Conservation (phyloP, 2,329 filamentous ascomycete species). For the Penicillium sp. region DNA sequence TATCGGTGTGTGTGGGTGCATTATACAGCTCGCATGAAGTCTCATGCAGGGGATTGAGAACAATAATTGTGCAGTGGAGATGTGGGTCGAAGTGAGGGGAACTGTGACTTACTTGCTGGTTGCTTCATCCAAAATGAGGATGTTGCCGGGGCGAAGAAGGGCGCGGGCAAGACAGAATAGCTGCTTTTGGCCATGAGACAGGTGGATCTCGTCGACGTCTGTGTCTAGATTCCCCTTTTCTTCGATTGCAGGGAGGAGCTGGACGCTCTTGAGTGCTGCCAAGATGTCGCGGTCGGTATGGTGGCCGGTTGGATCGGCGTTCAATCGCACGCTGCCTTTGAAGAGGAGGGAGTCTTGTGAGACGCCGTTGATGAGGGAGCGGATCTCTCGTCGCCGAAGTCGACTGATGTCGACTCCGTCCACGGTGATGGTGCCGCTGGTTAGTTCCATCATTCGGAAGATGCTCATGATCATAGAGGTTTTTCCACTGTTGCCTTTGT, state of each 20-base stretch:
- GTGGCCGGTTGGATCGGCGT: constrained; percentile 38
- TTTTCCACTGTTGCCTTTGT: constrained; percentile 37
- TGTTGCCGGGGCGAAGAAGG: constrained; percentile 48
- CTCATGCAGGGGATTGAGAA: constrained; percentile 1
- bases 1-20: background rate
- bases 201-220: constrained; percentile 48
- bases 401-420: constrained; percentile 43
- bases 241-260: constrained; percentile 37
- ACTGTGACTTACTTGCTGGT: constrained; percentile 32
- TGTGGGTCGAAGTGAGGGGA: constrained; percentile 13
- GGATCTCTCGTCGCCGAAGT: constrained; percentile 40
- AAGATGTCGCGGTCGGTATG: constrained; percentile 35
- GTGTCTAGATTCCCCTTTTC: constrained; percentile 41
- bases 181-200: constrained; percentile 61
- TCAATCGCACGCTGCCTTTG: constrained; percentile 39
- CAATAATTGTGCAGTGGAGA: background rate
- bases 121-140: constrained; percentile 47
- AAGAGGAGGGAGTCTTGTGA: constrained; percentile 47
- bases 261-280: constrained; percentile 38
- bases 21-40: background rate
- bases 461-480: constrained; percentile 42
- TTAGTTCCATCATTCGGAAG: constrained; percentile 44
- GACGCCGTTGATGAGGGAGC: constrained; percentile 42
- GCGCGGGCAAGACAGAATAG: constrained; percentile 62
- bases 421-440: constrained; percentile 40